A percentile compares a stretch with the other conserved stretches of the same genome.
phyloP scores from a whole-genome alignment of 352 stramenopile species.

The Saprolegnia diclina region DNA sequence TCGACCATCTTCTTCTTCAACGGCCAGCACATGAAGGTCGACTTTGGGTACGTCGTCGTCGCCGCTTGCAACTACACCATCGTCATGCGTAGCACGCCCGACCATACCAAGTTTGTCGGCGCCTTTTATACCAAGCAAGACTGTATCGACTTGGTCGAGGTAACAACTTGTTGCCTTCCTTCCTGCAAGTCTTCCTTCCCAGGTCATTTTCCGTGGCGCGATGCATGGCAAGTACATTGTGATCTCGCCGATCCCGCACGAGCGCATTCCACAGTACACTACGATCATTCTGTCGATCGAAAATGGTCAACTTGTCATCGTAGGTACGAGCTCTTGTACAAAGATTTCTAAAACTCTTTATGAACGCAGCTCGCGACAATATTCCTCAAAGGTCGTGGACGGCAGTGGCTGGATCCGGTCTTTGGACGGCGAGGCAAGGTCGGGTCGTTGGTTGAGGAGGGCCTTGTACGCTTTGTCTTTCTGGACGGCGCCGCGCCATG shows the following conservation, averaged over 20 bases:
- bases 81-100: constrained; percentile 50
- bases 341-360: constrained; percentile 47
- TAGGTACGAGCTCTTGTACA: constrained; percentile 58
- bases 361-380: not conserved
- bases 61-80: not conserved
- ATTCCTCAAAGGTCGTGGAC: constrained; percentile 1
- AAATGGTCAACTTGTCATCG: not conserved
- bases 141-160: constrained; percentile 82
- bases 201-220: constrained; percentile 80
- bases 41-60: constrained; percentile 68
- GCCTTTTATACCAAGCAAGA: constrained; percentile 73
- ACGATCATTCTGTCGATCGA: not conserved
- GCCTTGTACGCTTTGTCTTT: not conserved
- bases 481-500: not conserved
- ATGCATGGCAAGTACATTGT: constrained; percentile 78
- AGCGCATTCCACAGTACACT: constrained; percentile 65
- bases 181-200: too few species aligned
- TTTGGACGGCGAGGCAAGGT: constrained; percentile 16
- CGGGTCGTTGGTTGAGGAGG: not conserved
- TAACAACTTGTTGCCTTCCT: constrained; percentile 28
- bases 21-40: constrained; percentile 84
- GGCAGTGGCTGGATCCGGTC: constrained; percentile 5
- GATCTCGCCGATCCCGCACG: constrained; percentile 67
- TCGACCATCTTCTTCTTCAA: constrained; percentile 87
- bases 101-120: constrained; percentile 86